These are phyloP conservation scores for Candida glucosophila DNA, from an alignment of 1,139 yeast species.

Conservation along the genomic window DNA sequence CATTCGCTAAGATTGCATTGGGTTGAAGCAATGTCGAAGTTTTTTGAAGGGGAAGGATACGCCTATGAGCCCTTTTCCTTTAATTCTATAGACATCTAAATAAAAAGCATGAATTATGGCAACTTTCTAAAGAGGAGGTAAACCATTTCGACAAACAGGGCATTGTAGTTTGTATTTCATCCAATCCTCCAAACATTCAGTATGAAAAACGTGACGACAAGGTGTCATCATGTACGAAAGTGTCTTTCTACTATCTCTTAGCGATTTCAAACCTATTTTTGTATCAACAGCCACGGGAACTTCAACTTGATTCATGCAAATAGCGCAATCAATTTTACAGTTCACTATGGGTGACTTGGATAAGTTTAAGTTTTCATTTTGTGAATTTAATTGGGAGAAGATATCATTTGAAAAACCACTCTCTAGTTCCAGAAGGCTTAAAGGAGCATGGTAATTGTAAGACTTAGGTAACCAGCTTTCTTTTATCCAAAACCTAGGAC, in stretches of 20 bases:
- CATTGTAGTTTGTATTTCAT: constrained; percentile 89
- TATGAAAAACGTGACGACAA: constrained; percentile 83
- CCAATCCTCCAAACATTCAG: constrained; percentile 84
- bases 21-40: constrained; percentile 99
- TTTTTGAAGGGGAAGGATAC: constrained; percentile 91
- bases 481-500: constrained; percentile 80
- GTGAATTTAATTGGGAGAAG: constrained; percentile 16
- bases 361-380: constrained; percentile 14
- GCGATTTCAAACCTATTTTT: constrained; percentile 7
- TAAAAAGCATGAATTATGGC: constrained; percentile 3
- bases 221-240: constrained; percentile 82
- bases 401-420: constrained; percentile 39
- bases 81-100: constrained; percentile 8
- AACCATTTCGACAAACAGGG: constrained; percentile 81
- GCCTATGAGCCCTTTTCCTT: constrained; percentile 80
- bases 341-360: constrained; percentile 20
- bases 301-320: constrained; percentile 75
- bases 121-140: constrained; percentile 52
- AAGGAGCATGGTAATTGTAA: constrained; percentile 70
- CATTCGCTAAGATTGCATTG: constrained; percentile 95
- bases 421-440: constrained; percentile 56
- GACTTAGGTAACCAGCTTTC: constrained; percentile 66
- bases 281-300: constrained; percentile 38
- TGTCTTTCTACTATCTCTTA: constrained; percentile 15
- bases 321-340: constrained; percentile 62